Percentiles rank a stretch among this genome's conserved stretches.
Conservation (phyloP, 352 stramenopile species). For the Phytopythium sindhum region DNA sequence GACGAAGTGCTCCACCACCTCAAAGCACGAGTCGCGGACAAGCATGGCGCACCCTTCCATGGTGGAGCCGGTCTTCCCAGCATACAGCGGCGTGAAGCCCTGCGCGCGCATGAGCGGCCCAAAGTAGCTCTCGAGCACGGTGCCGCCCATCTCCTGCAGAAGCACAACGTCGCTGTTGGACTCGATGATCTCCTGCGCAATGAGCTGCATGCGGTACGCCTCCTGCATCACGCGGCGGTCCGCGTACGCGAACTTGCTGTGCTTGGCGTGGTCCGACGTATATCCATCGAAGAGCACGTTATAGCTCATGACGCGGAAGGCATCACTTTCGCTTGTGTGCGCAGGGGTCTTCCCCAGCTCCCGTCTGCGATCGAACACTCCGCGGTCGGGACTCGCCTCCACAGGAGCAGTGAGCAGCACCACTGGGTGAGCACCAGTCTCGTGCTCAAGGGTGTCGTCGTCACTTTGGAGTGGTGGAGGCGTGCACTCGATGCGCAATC, state of each 20-base stretch:
- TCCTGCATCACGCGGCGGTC: conserved; percentile 41
- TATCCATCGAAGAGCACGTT: conserved; percentile 80
- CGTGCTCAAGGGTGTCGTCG: background rate
- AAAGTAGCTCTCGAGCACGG: conserved; percentile 54
- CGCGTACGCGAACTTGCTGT: conserved; percentile 63
- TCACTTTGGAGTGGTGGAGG: conserved; percentile 19
- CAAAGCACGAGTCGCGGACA: conserved; percentile 35
- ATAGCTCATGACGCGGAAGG: conserved; percentile 77
- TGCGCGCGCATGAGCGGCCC: conserved; percentile 41
- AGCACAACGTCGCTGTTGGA: conserved; percentile 60
- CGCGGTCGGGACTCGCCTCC: conserved; percentile 40
- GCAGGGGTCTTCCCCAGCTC: conserved; percentile 17
- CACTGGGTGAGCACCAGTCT: background rate
- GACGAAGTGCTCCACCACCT: conserved; percentile 44
- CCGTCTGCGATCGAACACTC: conserved; percentile 42
- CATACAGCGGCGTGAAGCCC: conserved; percentile 53
- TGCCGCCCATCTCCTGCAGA: conserved; percentile 72
- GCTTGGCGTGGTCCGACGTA: conserved; percentile 47
- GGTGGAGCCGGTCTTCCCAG: conserved; percentile 61
- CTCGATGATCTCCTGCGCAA: conserved; percentile 70
- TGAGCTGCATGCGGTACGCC: conserved; percentile 71
- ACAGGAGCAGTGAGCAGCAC: conserved; percentile 35
- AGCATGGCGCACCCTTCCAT: conserved; percentile 70
- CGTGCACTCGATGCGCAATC: conserved; percentile 53
- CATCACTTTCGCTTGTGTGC: background rate